Evolutionary conservation across 345 rosid species (phyloP).

Genomic region (Boechera stricta): DNA sequence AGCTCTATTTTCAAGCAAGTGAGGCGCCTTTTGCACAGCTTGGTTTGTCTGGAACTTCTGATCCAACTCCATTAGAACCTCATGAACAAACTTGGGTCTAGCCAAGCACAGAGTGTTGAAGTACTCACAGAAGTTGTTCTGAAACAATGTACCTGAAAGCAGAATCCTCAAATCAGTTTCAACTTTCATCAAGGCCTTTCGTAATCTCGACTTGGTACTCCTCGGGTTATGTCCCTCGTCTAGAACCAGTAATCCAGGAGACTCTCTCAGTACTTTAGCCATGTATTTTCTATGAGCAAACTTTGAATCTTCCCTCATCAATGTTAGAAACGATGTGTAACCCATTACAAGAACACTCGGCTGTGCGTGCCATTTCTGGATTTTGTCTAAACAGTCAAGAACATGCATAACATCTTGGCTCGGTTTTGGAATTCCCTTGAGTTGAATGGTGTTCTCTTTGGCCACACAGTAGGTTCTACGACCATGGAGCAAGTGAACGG

Average conservation of each 20-base stretch:
- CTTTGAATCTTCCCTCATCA: slow-evolving; percentile 87
- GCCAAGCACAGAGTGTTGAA: slow-evolving; percentile 92
- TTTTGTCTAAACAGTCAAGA: slow-evolving; percentile 85
- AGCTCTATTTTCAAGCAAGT: slow-evolving; percentile 77
- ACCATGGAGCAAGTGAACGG: slow-evolving; percentile 88
- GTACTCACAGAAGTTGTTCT: slow-evolving; percentile 95
- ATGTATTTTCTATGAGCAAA: slow-evolving; percentile 76
- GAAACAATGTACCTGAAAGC: slow-evolving; percentile 93
- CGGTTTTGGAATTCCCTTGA: slow-evolving; percentile 62
- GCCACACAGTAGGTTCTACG: slow-evolving; percentile 68
- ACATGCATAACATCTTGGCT: slow-evolving; percentile 88
- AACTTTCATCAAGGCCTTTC: slow-evolving; percentile 92
- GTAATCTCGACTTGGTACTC: slow-evolving; percentile 88
- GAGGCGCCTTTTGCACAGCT: slow-evolving; percentile 57
- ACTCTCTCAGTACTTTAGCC: slow-evolving; percentile 88
- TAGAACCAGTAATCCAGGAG: slow-evolving; percentile 81
- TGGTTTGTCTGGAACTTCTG: slow-evolving; percentile 60
- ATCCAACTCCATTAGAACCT: slow-evolving; percentile 70
- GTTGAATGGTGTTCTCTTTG: slow-evolving; percentile 48
- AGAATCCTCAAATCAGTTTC: slow-evolving; percentile 73
- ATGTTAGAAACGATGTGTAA: slow-evolving; percentile 81
- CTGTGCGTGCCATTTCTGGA: slow-evolving; percentile 88
- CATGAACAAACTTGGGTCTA: slow-evolving; percentile 77
- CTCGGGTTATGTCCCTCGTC: slow-evolving; percentile 97
- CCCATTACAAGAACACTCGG: slow-evolving; percentile 99